Evolutionary conservation across 2,329 filamentous ascomycete species (phyloP), one percentile per base, ranked within the genome.

Genomic region (Hypomyces perniciosus): DNA sequence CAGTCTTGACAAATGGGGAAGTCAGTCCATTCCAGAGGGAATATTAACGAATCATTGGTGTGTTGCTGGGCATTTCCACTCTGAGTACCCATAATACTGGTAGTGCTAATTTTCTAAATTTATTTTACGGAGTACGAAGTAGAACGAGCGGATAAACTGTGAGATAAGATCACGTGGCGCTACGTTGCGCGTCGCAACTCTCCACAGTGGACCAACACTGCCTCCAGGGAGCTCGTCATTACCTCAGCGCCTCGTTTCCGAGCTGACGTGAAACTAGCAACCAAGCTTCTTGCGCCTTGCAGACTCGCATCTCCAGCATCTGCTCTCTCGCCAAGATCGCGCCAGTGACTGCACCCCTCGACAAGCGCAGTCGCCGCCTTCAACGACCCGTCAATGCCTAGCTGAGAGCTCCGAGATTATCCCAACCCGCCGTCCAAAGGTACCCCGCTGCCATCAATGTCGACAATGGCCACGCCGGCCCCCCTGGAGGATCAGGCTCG

Each of bases 401-500:
- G 52, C 53, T 59, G 58, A 57, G 56, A 55, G 57, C 54, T 54
- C 56, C 13, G 31, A 38, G 31, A 27, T 29, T 12, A 33, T 29
- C 38, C 34, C 31, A 42, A 42, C 29, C 43, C 40, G 41, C 51
- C 54, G 51, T 57, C 53, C 53, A 53, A 57, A 67, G 64, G 63
- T 64, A 63, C 63, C 64, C 65, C 62, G 59, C 65, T 56, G 60
- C 55, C 44, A 45, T 49, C 40, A 44, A 50, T 52, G 51, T 57
- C 50, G 55, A 65, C 56, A 55, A 73, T 73, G 70, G 72, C 75
- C 54, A 75, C 74, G 52, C 81, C 85, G 63, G 77, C 81, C 62
- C 78, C 79, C 65, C 78, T 84, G 59, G 87, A 91, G 72, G 87
- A 91, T 73, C 87, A 86, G 81, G 90, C 88, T 64, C 88, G 91